These are phyloP conservation scores for Penicillium oxalicum DNA, from an alignment of 2,329 filamentous ascomycete species.

Conservation along the genomic window DNA sequence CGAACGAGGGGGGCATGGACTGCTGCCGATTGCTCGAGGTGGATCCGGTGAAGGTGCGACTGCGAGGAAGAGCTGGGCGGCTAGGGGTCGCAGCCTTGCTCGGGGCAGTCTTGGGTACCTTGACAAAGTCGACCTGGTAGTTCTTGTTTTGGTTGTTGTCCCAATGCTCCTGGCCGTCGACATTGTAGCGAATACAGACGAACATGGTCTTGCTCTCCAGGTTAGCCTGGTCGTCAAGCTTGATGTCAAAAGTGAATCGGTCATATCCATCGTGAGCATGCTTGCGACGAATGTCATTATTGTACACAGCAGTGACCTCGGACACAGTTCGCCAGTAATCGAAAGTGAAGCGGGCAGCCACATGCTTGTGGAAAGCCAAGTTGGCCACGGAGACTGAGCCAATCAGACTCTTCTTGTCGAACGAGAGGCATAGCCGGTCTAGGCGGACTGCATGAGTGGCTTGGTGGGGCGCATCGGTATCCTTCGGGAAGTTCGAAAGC, in stretches of 20 bases:
- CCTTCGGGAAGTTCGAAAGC: constrained; percentile 72
- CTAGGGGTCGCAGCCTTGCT: constrained; percentile 47
- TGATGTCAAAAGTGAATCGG: constrained; percentile 90
- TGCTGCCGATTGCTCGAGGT: constrained; percentile 43
- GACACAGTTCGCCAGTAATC: constrained; percentile 99
- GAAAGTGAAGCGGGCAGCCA: constrained; percentile 89
- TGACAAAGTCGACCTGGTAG: constrained; percentile 89
- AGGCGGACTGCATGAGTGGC: constrained; percentile 62
- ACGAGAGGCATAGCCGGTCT: constrained; percentile 79
- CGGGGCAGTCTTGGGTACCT: constrained; percentile 61
- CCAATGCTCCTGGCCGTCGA: constrained; percentile 83
- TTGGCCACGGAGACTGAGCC: constrained; percentile 83
- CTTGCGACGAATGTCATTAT: constrained; percentile 66
- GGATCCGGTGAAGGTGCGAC: constrained; percentile 52
- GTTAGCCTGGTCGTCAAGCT: constrained; percentile 82
- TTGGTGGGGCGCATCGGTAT: constrained; percentile 51
- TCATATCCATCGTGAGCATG: constrained; percentile 64
- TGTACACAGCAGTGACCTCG: constrained; percentile 84
- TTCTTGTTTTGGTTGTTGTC: constrained; percentile 86
- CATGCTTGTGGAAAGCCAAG: constrained; percentile 78
- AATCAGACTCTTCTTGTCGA: constrained; percentile 78
- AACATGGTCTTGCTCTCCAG: constrained; percentile 88
- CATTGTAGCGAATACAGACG: constrained; percentile 82
- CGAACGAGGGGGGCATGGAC: constrained; percentile 51
- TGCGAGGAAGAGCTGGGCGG: constrained; percentile 58